Base-by-base conservation (phyloP, 768 basidiomycete genomes). In the Exidia glandulosa region DNA sequence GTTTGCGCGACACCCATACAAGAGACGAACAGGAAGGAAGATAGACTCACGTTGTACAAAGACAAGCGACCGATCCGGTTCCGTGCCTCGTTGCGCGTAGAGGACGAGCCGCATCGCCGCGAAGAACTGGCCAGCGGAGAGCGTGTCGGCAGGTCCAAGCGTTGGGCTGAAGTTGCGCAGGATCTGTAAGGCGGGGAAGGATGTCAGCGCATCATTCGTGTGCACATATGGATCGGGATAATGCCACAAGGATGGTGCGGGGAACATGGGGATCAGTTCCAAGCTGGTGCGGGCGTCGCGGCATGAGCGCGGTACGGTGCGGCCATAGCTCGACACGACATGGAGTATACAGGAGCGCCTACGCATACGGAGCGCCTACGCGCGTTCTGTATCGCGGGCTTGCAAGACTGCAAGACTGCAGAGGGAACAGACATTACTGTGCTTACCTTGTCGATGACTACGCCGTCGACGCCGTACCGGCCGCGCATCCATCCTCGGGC, bases 401-500 rank as follows among this genome's bases (percentile, higher is more conserved):
- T 27, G n/a, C 47, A 27, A 16, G 47, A 7, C 9, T 48, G 6
- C 9, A 36, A 7, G 34, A 7, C 34, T 7, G 7, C 34, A 7
- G 16, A 23, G 1, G 12, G 19, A 6, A 10, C 19, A 45, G 41
- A 19, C 41, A 13, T 12, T 6, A 19, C 6, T n/a, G n/a, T n/a
- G 19, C 19, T 6, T 64, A 88, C 87, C 64, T 72, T 67, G 71
- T 90, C 88, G 41, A 90, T 79, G 45, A 75, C 75, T 7, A 72
- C 65, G 1, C 76, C 76, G 13, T 76, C 68, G 5, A 90, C 72
- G 32, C 57, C 56, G 66, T 87, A 90, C 61, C 87, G 75, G 14
- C 89, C 88, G 27, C 86, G 73, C 56, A 90, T 71, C 88, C 88
- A 90, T 3, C 85, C 88, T 37, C 87, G 75, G 10, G 77, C 84